Conservation (phyloP, 2,329 filamentous ascomycete species). For the Fusarium liriodendri region DNA sequence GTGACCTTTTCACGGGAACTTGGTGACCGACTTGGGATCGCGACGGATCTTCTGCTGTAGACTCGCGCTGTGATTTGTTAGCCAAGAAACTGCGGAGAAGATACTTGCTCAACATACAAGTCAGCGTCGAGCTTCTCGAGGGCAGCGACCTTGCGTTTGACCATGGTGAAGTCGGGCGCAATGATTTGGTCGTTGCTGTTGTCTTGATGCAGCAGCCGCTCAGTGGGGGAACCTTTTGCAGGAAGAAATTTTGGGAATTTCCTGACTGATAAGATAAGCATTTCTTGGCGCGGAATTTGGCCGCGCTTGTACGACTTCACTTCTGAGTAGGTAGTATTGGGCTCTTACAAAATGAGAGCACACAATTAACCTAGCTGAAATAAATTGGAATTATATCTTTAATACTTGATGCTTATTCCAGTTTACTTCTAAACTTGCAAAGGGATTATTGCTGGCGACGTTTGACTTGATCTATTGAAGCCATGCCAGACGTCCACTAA, state of each 20-base stretch:
- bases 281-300: constrained; percentile 21
- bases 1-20: background rate
- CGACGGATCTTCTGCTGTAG: constrained; percentile 91
- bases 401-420: too few species aligned
- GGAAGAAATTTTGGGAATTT: constrained; percentile 38
- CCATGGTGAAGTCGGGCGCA: constrained; percentile 62
- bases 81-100: constrained; percentile 10
- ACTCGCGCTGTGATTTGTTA: constrained; percentile 70
- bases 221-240: constrained; percentile 20
- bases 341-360: background rate
- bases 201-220: constrained; percentile 10
- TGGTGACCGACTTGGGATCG: constrained; percentile 75
- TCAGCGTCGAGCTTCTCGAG: constrained; percentile 97
- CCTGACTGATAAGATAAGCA: constrained; percentile 34
- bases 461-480: background rate
- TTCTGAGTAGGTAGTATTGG: background rate
- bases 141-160: constrained; percentile 89
- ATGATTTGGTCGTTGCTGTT: constrained; percentile 10
- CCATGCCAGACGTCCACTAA: background rate
- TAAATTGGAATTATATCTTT: background rate
- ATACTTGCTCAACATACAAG: constrained; percentile 62
- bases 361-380: background rate
- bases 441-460: background rate
- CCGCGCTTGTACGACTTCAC: constrained; percentile 13
- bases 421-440: too few species aligned